phyloP scores from a whole-genome alignment of 257 asterid genomes.

The Solanum bukasovii region DNA sequence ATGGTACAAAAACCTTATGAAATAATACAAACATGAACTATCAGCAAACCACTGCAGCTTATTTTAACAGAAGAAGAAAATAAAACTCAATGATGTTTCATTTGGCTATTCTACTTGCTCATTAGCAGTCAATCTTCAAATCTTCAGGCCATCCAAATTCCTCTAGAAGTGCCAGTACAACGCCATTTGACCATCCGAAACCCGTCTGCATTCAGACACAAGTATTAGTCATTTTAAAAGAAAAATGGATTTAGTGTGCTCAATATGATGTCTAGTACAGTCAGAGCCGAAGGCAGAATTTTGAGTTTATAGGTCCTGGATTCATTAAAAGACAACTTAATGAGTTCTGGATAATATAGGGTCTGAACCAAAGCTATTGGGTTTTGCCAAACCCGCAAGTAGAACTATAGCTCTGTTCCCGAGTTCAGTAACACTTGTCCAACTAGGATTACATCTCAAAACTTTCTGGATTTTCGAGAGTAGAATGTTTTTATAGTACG shows the following conservation, averaged over 20 bases:
- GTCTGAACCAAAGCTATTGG: background rate
- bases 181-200: constrained; percentile 97
- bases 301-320: background rate
- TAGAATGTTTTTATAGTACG: background rate
- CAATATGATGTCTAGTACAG: background rate
- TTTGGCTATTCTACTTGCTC: background rate
- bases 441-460: background rate
- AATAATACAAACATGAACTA: background rate
- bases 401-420: background rate
- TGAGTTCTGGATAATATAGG: background rate
- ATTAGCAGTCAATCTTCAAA: constrained; percentile 31
- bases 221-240: background rate
- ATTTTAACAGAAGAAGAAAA: background rate
- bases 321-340: background rate
- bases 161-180: constrained; percentile 76
- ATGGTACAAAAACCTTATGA: background rate
- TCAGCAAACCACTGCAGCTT: background rate
- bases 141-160: constrained; percentile 80
- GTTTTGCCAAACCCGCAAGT: background rate
- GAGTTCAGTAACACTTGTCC: background rate
- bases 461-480: background rate
- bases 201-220: constrained; percentile 56
- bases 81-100: background rate
- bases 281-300: background rate
- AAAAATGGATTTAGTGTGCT: background rate